phyloP scores from a whole-genome alignment of 805 yeast species.

The Starmera pachycereana region DNA sequence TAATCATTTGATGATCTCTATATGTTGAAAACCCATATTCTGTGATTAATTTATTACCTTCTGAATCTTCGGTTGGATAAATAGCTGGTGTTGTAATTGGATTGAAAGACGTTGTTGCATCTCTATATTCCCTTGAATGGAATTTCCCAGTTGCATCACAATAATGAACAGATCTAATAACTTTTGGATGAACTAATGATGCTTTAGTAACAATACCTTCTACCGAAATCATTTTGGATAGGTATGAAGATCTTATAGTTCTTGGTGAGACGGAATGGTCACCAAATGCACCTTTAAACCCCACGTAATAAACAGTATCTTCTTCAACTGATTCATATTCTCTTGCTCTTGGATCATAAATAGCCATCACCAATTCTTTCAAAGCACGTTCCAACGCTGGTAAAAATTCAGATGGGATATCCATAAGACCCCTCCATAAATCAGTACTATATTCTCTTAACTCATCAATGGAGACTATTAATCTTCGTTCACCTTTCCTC shows the following conservation, averaged over 20 bases:
- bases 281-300: constrained; percentile 89
- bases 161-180: constrained; percentile 85
- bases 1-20: constrained; percentile 86
- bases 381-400: constrained; percentile 88
- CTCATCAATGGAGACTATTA: constrained; percentile 76
- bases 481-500: constrained; percentile 50
- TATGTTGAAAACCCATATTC: constrained; percentile 91
- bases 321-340: constrained; percentile 43
- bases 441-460: constrained; percentile 72
- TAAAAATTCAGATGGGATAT: constrained; percentile 70
- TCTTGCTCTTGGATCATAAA: constrained; percentile 53
- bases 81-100: constrained; percentile 75
- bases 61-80: constrained; percentile 88
- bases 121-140: constrained; percentile 86
- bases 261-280: constrained; percentile 81
- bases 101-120: constrained; percentile 83
- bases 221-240: constrained; percentile 75
- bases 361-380: constrained; percentile 64
- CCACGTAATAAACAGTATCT: constrained; percentile 58
- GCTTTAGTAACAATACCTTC: constrained; percentile 96
- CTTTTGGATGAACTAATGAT: constrained; percentile 86
- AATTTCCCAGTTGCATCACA: constrained; percentile 77
- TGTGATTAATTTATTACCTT: constrained; percentile 78
- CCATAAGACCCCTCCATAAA: constrained; percentile 67
- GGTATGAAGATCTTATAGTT: constrained; percentile 62